Conservation (phyloP, 2,329 filamentous ascomycete species). For the Aotearoamyces nothofagi region DNA sequence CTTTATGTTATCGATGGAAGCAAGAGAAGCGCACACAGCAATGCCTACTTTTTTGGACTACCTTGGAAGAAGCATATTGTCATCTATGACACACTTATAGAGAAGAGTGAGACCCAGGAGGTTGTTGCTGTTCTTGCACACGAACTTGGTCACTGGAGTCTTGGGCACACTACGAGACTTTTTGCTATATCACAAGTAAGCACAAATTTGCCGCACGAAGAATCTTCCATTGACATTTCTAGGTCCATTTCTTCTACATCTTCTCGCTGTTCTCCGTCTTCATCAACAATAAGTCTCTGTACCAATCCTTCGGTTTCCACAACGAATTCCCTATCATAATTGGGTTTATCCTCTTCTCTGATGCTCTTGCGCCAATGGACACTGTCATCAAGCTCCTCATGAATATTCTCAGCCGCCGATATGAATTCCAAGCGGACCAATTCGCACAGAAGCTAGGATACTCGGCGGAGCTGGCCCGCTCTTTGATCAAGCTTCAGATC, state of each 20-base stretch:
- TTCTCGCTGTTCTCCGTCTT: slow-evolving; percentile 95
- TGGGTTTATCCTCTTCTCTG: slow-evolving; percentile 93
- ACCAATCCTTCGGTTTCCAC: slow-evolving; percentile 80
- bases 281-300: slow-evolving; percentile 86
- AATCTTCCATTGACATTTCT: slow-evolving; percentile 7
- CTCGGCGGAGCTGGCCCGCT: slow-evolving; percentile 65
- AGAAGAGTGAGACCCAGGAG: slow-evolving; percentile 84
- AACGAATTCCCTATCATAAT: slow-evolving; percentile 81
- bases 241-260: slow-evolving; percentile 92
- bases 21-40: slow-evolving; percentile 77
- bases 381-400: slow-evolving; percentile 87
- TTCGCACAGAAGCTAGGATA: slow-evolving; percentile 83
- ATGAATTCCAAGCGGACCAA: slow-evolving; percentile 90
- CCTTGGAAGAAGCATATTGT: slow-evolving; percentile 99
- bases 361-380: slow-evolving; percentile 89
- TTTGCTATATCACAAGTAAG: slow-evolving; percentile 71
- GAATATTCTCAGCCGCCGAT: slow-evolving; percentile 88
- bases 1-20: slow-evolving; percentile 90
- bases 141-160: slow-evolving; percentile 93
- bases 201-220: slow-evolving; percentile 2
- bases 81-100: slow-evolving; percentile 93
- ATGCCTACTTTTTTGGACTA: slow-evolving; percentile 91
- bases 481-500: slow-evolving; percentile 92
- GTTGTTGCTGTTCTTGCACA: slow-evolving; percentile 91
- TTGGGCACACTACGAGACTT: slow-evolving; percentile 85